These are phyloP conservation scores for Boletus tomentosulus DNA, from an alignment of 768 basidiomycete species.

Conservation along the genomic window DNA sequence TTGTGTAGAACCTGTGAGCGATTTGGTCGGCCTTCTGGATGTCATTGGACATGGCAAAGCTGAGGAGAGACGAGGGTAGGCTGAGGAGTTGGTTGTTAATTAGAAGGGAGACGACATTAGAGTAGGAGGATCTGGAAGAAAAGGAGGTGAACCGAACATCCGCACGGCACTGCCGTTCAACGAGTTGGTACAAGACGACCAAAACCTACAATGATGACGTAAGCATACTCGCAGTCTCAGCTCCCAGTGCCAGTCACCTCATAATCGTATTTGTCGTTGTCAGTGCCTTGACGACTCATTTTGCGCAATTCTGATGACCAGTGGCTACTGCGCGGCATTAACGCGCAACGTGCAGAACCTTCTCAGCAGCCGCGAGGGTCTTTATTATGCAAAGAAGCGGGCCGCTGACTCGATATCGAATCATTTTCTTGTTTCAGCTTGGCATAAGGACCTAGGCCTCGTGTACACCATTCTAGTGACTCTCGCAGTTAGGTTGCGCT, in stretches of 20 bases:
- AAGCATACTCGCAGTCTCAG: slow-evolving; percentile 21
- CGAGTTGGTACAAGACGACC: slow-evolving; percentile 6
- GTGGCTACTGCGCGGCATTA: background rate
- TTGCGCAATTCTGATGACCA: slow-evolving; percentile 5
- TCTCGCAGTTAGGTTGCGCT: slow-evolving; percentile 2
- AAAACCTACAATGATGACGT: slow-evolving; percentile 19
- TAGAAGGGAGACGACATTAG: slow-evolving; percentile 29
- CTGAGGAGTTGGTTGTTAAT: slow-evolving; percentile 13
- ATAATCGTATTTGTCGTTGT: too few species aligned
- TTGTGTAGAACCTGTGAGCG: slow-evolving; percentile 77
- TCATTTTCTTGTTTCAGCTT: background rate
- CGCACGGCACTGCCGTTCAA: slow-evolving; percentile 15
- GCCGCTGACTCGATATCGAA: background rate
- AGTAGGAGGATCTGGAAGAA: slow-evolving; percentile 21
- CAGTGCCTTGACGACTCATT: slow-evolving; percentile 4
- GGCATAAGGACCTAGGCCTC: background rate
- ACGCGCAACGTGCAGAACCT: background rate
- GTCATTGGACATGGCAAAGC: slow-evolving; percentile 49
- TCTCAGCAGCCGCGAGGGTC: background rate
- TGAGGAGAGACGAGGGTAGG: background rate
- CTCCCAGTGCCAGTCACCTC: background rate
- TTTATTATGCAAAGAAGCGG: background rate
- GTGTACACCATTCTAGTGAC: background rate
- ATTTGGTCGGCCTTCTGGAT: slow-evolving; percentile 79
- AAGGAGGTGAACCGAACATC: slow-evolving; percentile 21